phyloP scores from a whole-genome alignment of 1,284 basidiomycete species.

The Lignosus rhinocerotis region DNA sequence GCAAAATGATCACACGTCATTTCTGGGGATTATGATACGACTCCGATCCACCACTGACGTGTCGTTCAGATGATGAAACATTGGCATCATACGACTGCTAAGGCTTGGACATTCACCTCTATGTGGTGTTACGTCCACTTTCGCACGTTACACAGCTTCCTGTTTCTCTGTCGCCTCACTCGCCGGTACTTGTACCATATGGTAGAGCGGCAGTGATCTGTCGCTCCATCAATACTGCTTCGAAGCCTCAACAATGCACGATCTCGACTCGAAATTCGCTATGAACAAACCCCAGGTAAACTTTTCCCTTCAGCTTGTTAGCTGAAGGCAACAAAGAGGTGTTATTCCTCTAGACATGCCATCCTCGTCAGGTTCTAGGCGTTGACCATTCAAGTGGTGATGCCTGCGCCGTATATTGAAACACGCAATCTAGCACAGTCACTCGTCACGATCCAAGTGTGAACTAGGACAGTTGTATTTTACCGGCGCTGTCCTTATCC shows the following conservation, averaged over 20 bases:
- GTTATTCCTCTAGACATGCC: not conserved
- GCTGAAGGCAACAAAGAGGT: not conserved
- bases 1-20: constrained; percentile 30
- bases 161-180: constrained; percentile 25
- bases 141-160: constrained; percentile 2
- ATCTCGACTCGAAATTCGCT: constrained; percentile 33
- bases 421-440: too few species aligned
- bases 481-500: too few species aligned
- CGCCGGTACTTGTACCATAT: constrained; percentile 27
- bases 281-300: constrained; percentile 23
- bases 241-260: constrained; percentile 32
- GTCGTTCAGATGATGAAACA: not conserved
- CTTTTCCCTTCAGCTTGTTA: constrained; percentile 27
- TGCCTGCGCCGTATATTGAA: too few species aligned
- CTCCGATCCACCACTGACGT: constrained; percentile 17
- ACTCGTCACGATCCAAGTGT: too few species aligned
- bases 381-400: too few species aligned
- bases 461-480: too few species aligned
- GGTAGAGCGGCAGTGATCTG: constrained; percentile 35
- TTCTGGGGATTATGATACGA: constrained; percentile 19
- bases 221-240: constrained; percentile 37
- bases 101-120: too few species aligned
- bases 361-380: too few species aligned
- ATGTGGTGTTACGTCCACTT: too few species aligned
- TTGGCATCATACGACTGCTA: too few species aligned